Evolutionary conservation across 805 yeast species (phyloP), one percentile per base, ranked within the genome.

Genomic region (Jamesozyma piceae): DNA sequence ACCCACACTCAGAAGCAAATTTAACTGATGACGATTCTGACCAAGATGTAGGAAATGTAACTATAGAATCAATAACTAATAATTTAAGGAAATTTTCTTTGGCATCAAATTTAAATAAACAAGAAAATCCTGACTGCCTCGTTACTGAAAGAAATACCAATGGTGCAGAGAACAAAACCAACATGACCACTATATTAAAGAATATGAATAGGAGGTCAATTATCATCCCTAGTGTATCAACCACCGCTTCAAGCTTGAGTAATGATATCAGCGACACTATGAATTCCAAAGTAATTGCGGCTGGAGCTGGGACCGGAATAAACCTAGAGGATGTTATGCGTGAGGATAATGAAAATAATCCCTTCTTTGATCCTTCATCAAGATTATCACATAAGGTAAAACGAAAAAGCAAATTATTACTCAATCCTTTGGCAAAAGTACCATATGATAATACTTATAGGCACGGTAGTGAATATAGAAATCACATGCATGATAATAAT

Each of bases 181-280:
- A n/a, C 6, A 30, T 14, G 3, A 4, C 28, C 28, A 15, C 40
- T 3, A 14, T 68, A 13, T 52, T 66, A 47, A 62, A 65, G n/a
- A 68, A 65, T 41, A 60, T 68, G 67, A 68, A 68, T 45, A 54
- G 68, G 19, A 60, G 60, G 38, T 69, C 73, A 0, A 58, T 67
- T 2, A 49, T 66, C 32, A 54, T 67, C 28, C 60, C 60, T 26
- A 35, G 37, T 35, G 17, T 20, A 4, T 31, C 34, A 11, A 31
- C 19, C n/a, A 31, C 18, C 11, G 10, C 11, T 31, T 17, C 20
- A 11, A 14, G 19, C 4, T 4, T 31, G 18, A 4, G 5, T 15
- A 31, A 31, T 31, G 34, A 31, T 5, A 4, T 15, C 10, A 31
- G 11, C 18, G 28, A 24, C 6, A 11, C 28, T 24, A 24, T 24